These are phyloP conservation scores for Raphanus sativus DNA, from an alignment of 345 rosid genomes.

Conservation along the genomic window DNA sequence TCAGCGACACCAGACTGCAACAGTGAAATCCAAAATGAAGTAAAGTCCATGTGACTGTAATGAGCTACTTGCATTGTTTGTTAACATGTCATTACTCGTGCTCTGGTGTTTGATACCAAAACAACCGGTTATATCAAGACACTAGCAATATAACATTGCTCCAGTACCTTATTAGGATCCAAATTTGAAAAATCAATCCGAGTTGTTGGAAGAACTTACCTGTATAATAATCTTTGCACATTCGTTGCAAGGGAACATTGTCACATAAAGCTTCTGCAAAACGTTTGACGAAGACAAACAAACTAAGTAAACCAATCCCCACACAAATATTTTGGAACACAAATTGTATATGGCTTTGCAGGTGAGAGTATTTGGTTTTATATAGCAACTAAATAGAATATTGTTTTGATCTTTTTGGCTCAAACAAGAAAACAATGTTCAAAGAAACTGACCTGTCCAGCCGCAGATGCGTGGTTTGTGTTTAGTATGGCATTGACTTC, in stretches of 20 bases:
- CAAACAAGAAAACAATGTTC: not conserved
- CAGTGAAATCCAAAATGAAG: constrained; percentile 5
- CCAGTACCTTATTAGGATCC: not conserved
- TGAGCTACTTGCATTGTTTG: not conserved
- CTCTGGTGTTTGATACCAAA: constrained; percentile 5
- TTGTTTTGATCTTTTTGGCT: not conserved
- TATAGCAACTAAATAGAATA: not conserved
- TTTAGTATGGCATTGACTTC: constrained; percentile 96
- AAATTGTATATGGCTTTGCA: not conserved
- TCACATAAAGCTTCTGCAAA: constrained; percentile 92
- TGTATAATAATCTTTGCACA: constrained; percentile 97
- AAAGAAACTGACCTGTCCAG: constrained; percentile 63
- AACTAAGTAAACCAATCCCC: constrained; percentile 6
- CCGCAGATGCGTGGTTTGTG: constrained; percentile 92
- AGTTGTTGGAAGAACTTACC: constrained; percentile 45
- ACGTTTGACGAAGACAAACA: constrained; percentile 16
- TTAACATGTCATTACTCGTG: not conserved
- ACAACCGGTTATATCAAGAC: constrained; percentile 3
- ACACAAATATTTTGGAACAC: not conserved
- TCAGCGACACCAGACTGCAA: constrained; percentile 87
- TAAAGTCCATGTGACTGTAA: not conserved
- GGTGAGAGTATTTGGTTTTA: not conserved
- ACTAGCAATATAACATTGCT: not conserved
- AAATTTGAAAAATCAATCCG: constrained; percentile 5
- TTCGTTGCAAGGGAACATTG: constrained; percentile 99